These are phyloP conservation scores for Zanthoxylum bungeanum DNA, from an alignment of 345 rosid species.

Conservation along the genomic window DNA sequence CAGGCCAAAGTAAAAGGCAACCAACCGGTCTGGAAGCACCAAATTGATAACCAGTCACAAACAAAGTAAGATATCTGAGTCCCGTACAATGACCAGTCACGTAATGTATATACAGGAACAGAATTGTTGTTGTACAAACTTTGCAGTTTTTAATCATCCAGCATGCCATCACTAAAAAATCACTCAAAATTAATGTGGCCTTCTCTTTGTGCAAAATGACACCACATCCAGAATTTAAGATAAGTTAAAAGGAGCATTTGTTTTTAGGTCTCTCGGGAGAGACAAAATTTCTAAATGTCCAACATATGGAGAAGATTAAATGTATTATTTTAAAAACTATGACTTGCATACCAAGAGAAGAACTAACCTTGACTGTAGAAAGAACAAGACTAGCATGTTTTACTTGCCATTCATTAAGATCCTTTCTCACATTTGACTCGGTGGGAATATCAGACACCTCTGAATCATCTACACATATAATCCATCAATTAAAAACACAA, in stretches of 20 bases:
- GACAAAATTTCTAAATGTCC: neutral
- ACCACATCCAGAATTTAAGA: neutral
- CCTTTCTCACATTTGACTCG: slow-evolving; percentile 54
- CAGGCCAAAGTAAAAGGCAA: neutral
- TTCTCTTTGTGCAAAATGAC: neutral
- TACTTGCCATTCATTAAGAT: slow-evolving; percentile 60
- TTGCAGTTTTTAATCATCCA: neutral
- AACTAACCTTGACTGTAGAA: slow-evolving; percentile 46
- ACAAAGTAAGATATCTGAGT: neutral
- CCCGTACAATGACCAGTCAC: neutral
- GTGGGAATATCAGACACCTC: slow-evolving; percentile 45
- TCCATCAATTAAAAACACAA: neutral
- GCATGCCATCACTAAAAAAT: neutral
- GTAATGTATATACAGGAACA: neutral
- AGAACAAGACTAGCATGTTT: slow-evolving; percentile 59
- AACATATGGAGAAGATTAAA: neutral
- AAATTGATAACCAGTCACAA: neutral
- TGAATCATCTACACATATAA: slow-evolving; percentile 44
- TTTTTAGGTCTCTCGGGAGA: neutral
- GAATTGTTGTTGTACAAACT: neutral
- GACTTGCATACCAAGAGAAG: neutral
- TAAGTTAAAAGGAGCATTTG: neutral
- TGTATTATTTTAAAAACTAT: neutral
- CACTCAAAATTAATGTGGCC: neutral
- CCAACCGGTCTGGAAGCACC: neutral